These are phyloP conservation scores for Leptomonas pyrrhocoris DNA, from an alignment of 208 protist species.

Conservation along the genomic window DNA sequence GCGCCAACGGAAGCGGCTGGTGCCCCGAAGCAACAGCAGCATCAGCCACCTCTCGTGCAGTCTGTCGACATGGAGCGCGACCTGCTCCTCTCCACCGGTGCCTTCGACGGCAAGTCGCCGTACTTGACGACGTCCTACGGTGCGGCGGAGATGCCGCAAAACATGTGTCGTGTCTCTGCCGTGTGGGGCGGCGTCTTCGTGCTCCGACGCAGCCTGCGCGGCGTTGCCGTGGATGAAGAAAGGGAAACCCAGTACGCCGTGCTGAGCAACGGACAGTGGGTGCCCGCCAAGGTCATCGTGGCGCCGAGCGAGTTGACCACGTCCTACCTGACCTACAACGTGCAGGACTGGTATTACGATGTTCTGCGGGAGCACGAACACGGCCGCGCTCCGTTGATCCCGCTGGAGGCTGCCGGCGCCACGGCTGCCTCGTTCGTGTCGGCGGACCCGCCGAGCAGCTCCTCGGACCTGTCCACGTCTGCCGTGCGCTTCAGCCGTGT, in stretches of 20 bases:
- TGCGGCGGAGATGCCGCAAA: slow-evolving; percentile 81
- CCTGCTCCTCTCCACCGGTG: slow-evolving; percentile 79
- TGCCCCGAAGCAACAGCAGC: neutral
- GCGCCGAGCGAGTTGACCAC: slow-evolving; percentile 41
- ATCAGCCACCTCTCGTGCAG: slow-evolving; percentile 25
- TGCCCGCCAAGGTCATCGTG: slow-evolving; percentile 65
- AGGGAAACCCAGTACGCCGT: slow-evolving; percentile 54
- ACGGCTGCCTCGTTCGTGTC: neutral
- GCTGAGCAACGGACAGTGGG: slow-evolving; percentile 79
- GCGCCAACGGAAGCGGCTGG: neutral
- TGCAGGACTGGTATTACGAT: slow-evolving; percentile 40
- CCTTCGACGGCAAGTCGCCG: slow-evolving; percentile 70
- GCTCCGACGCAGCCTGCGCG: slow-evolving; percentile 64
- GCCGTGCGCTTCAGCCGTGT: slow-evolving; percentile 52
- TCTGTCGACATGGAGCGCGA: slow-evolving; percentile 58
- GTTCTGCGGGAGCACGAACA: slow-evolving; percentile 33
- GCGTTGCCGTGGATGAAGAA: slow-evolving; percentile 40
- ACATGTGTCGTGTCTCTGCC: slow-evolving; percentile 83
- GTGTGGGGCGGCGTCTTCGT: slow-evolving; percentile 87
- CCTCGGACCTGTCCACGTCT: neutral
- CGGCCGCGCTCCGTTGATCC: slow-evolving; percentile 27
- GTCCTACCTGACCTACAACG: slow-evolving; percentile 18
- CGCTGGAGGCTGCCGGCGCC: slow-evolving; percentile 11
- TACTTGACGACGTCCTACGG: slow-evolving; percentile 87
- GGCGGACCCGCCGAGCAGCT: neutral